These are phyloP conservation scores for Sporothrix pallida DNA, from an alignment of 2,329 filamentous ascomycete species.

Conservation along the genomic window DNA sequence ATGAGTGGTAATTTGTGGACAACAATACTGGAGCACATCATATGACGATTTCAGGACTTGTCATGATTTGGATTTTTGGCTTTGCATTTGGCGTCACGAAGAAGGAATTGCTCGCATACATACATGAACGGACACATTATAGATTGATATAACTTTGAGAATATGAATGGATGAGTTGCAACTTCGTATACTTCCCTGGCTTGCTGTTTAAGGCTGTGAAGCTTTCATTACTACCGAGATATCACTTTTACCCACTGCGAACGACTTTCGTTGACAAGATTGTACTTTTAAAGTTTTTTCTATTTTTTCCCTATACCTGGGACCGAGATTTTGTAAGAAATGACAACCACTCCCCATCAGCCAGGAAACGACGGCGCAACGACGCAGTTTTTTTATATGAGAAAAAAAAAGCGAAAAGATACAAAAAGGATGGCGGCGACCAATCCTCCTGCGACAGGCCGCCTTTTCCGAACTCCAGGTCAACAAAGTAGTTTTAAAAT, in stretches of 20 bases:
- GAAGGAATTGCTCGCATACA: background rate
- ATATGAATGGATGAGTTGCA: background rate
- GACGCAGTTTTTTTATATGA: constrained; percentile 17
- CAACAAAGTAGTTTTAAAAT: constrained; percentile 30
- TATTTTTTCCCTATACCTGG: constrained; percentile 54
- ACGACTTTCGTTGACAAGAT: too few species aligned
- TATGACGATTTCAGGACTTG: background rate
- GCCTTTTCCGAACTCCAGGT: constrained; percentile 34
- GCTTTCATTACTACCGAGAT: too few species aligned
- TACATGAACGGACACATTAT: background rate
- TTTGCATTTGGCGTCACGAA: background rate
- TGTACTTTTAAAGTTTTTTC: constrained; percentile 26
- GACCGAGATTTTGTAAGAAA: constrained; percentile 50
- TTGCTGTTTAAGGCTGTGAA: too few species aligned
- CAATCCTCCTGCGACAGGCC: constrained; percentile 36
- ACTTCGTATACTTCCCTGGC: too few species aligned
- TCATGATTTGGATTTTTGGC: background rate
- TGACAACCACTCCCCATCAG: constrained; percentile 50
- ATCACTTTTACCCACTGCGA: too few species aligned
- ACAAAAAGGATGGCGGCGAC: constrained; percentile 44
- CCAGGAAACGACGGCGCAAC: constrained; percentile 38
- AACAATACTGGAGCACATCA: background rate
- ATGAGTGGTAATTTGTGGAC: constrained; percentile 29
- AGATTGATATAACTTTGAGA: background rate
- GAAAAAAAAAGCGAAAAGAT: constrained; percentile 46